Conservation (phyloP, 1,284 basidiomycete genomes). For the Trichosporon sp. region DNA sequence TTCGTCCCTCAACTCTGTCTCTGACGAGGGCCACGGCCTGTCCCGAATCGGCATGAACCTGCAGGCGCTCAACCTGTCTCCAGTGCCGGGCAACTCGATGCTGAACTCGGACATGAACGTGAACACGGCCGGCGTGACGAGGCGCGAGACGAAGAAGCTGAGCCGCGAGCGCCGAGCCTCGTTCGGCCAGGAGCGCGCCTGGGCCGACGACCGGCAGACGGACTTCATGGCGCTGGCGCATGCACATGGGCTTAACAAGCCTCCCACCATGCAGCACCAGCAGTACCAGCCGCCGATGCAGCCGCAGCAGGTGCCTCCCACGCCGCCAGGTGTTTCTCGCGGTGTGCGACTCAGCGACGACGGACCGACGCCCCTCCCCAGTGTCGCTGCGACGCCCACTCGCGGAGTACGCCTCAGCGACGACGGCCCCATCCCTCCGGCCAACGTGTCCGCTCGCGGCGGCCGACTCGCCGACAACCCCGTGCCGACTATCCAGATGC, state of each 20-base stretch:
- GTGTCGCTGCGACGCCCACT: neutral
- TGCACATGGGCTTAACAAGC: constrained; percentile 4
- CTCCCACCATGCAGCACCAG: neutral
- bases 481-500: constrained; percentile 9
- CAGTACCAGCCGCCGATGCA: constrained; percentile 7
- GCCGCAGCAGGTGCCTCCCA: constrained; percentile 9
- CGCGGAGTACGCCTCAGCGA: constrained; percentile 9
- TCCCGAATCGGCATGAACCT: constrained; percentile 13
- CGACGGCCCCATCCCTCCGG: constrained; percentile 3
- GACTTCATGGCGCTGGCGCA: constrained; percentile 7
- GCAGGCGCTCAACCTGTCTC: constrained; percentile 15
- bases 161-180: constrained; percentile 13
- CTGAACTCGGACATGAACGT: constrained; percentile 17
- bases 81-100: constrained; percentile 10
- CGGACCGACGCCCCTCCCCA: constrained; percentile 3
- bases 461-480: constrained; percentile 4
- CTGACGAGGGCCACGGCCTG: constrained; percentile 5
- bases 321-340: neutral
- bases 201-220: neutral
- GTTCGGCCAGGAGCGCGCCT: neutral
- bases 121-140: constrained; percentile 11
- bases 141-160: constrained; percentile 16
- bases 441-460: neutral
- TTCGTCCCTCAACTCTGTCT: neutral
- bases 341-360: constrained; percentile 11